These are phyloP conservation scores for Solanum stenotomum DNA, from an alignment of 257 asterid genomes.

Conservation along the genomic window DNA sequence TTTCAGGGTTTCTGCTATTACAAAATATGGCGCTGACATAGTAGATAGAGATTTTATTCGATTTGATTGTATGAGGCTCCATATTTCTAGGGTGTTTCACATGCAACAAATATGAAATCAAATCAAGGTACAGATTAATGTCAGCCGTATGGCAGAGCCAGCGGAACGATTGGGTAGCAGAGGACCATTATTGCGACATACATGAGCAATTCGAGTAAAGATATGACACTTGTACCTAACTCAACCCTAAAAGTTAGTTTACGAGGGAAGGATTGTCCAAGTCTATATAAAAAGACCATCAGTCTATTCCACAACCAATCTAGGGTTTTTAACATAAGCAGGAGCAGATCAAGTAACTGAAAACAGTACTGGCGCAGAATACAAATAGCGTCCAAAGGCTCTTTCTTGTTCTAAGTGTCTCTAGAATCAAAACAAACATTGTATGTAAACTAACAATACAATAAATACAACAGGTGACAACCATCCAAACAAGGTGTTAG, in stretches of 20 bases:
- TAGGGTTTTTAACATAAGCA: fast-evolving
- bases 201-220: fast-evolving
- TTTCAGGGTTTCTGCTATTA: not conserved
- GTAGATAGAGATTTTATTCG: not conserved
- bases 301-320: not conserved
- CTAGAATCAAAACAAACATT: not conserved
- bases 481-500: not conserved
- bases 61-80: not conserved
- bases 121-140: not conserved
- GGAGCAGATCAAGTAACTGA: not conserved
- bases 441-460: too few relatives aligned
- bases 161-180: not conserved
- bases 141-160: not conserved
- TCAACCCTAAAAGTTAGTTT: fast-evolving
- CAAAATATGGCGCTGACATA: not conserved
- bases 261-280: fast-evolving
- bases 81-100: not conserved
- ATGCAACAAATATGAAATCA: not conserved
- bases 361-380: not conserved
- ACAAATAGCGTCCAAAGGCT: not conserved
- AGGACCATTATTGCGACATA: not conserved
- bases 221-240: too few relatives aligned
- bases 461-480: not conserved
- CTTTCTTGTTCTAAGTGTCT: not conserved
- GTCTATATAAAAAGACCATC: fast-evolving